A percentile compares a stretch with the other conserved stretches of the same genome.
phyloP scores from a whole-genome alignment of 768 basidiomycete genomes.

The Xerocomus brunneocitrinus region DNA sequence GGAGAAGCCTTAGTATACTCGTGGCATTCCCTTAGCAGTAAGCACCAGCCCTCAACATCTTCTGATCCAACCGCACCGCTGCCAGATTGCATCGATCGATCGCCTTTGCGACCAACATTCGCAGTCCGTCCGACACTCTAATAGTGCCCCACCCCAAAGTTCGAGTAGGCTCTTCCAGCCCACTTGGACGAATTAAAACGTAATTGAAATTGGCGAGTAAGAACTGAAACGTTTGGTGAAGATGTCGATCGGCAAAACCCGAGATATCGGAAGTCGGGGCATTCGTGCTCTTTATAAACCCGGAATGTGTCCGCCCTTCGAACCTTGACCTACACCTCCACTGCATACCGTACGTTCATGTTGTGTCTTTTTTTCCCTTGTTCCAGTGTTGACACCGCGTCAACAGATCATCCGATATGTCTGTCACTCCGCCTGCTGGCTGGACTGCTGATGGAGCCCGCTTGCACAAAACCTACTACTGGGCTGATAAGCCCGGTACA shows the following conservation, averaged over 20 bases:
- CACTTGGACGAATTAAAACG: not conserved
- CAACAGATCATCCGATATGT: not conserved
- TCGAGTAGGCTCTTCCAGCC: not conserved
- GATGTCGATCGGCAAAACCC: not conserved
- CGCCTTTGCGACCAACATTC: not conserved
- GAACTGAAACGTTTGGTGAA: not conserved
- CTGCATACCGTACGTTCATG: not conserved
- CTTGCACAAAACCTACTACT: not conserved
- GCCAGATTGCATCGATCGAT: not conserved
- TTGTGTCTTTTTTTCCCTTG: not conserved
- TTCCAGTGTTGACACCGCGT: not conserved
- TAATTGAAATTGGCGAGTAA: not conserved
- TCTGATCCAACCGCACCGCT: not conserved
- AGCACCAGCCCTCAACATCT: not conserved
- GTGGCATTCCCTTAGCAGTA: no score
- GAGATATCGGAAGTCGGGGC: not conserved
- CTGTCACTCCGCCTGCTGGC: not conserved
- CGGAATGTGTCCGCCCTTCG: not conserved
- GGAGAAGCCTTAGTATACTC: not conserved
- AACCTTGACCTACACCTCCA: not conserved
- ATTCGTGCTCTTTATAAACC: not conserved
- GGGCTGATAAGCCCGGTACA: not conserved
- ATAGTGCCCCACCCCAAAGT: not conserved
- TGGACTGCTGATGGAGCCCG: not conserved
- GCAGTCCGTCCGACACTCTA: no score